A percentile compares a stretch with the other conserved stretches of the same genome.
phyloP scores from a whole-genome alignment of 2,329 filamentous ascomycete genomes.

The Rhinocladiella mackenziei region DNA sequence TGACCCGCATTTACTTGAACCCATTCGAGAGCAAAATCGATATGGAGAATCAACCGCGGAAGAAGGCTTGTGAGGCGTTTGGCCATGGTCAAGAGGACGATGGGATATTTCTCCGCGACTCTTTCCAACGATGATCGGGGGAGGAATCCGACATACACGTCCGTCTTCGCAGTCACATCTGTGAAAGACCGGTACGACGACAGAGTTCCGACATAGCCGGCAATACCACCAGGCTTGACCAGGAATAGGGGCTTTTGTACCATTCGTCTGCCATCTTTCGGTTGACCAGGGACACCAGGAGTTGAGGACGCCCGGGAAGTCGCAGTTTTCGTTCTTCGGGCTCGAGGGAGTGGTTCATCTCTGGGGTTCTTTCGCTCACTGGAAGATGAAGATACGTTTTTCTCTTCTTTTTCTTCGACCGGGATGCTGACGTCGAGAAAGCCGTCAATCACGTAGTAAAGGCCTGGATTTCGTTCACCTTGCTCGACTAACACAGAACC shows the following conservation, averaged over 20 bases:
- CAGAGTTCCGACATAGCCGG: conserved; percentile 89
- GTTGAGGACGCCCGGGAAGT: conserved; percentile 37
- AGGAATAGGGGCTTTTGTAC: conserved; percentile 72
- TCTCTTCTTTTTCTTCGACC: conserved; percentile 54
- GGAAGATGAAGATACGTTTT: conserved; percentile 1
- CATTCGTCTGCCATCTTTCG: conserved; percentile 39
- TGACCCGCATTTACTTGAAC: conserved; percentile 93
- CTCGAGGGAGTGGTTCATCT: conserved; percentile 42
- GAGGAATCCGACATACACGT: conserved; percentile 95
- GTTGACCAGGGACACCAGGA: conserved; percentile 26
- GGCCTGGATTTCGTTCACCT: conserved; percentile 88
- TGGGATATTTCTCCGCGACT: conserved; percentile 87
- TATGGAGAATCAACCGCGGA: conserved; percentile 85
- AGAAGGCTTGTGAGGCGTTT: conserved; percentile 87
- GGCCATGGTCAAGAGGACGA: conserved; percentile 90
- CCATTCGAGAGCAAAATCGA: conserved; percentile 98
- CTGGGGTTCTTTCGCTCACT: conserved; percentile 5
- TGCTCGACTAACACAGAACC: conserved; percentile 93
- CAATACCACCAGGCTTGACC: conserved; percentile 89
- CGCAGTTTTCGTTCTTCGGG: conserved; percentile 44
- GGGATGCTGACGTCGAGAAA: conserved; percentile 93
- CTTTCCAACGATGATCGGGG: conserved; percentile 80
- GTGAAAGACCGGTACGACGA: conserved; percentile 96
- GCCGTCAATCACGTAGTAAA: conserved; percentile 97
- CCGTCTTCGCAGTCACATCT: conserved; percentile 93